Evolutionary conservation across 345 rosid genomes (phyloP).

Genomic region (Eucalyptus erythrocorys): DNA sequence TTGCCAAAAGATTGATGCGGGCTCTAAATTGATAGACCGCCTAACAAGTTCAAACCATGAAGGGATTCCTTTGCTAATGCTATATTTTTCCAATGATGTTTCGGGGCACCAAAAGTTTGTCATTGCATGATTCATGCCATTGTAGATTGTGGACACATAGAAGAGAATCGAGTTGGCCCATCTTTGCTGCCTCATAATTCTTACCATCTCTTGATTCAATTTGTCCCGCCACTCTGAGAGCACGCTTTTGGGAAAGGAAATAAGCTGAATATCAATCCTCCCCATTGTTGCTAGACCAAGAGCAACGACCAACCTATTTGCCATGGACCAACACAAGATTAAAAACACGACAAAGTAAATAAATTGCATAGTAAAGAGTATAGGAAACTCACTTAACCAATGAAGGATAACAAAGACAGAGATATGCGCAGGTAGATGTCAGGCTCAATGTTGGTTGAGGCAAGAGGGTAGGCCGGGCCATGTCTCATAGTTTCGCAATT

Average conservation of each 20-base stretch:
- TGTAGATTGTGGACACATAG: neutral
- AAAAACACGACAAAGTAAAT: too few relatives aligned
- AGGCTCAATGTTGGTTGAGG: neutral
- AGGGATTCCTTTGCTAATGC: neutral
- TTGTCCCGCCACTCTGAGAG: neutral
- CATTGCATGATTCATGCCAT: neutral
- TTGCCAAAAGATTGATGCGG: neutral
- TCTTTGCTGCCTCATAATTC: neutral
- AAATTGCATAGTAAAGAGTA: neutral
- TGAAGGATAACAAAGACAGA: neutral
- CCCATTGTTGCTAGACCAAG: neutral
- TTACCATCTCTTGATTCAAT: neutral
- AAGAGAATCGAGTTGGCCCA: neutral
- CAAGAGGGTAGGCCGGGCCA: neutral
- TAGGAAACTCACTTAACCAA: neutral
- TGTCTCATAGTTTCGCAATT: neutral
- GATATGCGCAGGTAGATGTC: neutral
- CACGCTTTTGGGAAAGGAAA: neutral
- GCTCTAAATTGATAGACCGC: neutral
- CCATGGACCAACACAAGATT: neutral
- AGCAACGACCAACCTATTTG: neutral
- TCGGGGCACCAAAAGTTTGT: neutral
- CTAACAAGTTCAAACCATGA: neutral
- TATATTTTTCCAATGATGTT: neutral
- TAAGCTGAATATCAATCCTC: neutral